A percentile compares a stretch with the other conserved stretches of the same genome.
These are phyloP conservation scores for Dillenia turbinata DNA, from an alignment of 164 flowering plant genomes.

Conservation along the genomic window DNA sequence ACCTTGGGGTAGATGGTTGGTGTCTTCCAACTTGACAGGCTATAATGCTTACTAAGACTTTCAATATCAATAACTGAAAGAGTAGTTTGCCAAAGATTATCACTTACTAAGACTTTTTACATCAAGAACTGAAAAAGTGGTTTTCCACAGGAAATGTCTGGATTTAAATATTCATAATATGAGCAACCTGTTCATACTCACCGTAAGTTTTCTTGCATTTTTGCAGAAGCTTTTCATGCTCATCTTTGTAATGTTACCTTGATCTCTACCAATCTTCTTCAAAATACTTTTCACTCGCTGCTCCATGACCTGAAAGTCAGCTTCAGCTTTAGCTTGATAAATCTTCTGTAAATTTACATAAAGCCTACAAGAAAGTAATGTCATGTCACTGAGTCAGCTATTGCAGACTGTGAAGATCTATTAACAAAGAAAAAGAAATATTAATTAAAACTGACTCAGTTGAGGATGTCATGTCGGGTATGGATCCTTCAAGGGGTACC, in stretches of 20 bases:
- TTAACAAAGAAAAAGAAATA: no score
- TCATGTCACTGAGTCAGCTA: no score
- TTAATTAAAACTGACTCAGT: slow-evolving; percentile 71
- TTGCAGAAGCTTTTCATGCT: slow-evolving; percentile 74
- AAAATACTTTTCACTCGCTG: slow-evolving; percentile 56
- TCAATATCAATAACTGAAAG: no score
- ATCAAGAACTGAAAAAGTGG: no score
- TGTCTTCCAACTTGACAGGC: no score
- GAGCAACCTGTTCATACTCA: slow-evolving; percentile 19
- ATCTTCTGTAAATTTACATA: slow-evolving; percentile 86
- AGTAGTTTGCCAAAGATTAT: no score
- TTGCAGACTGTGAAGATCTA: no score
- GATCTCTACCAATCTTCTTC: slow-evolving; percentile 80
- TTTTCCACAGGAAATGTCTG: no score
- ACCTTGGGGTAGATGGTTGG: no score
- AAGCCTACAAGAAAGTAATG: slow-evolving; percentile 44
- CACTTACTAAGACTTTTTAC: no score
- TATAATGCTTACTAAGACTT: no score
- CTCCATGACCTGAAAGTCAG: slow-evolving; percentile 72
- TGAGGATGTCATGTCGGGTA: slow-evolving; percentile 98
- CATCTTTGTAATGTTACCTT: slow-evolving; percentile 58
- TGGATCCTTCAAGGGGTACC: slow-evolving; percentile 92
- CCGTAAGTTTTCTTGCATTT: slow-evolving; percentile 87
- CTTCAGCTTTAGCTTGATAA: slow-evolving; percentile 94
- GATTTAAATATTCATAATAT: no score